Conservation (phyloP, 345 rosid species). For the Gossypium rotundifolium region DNA sequence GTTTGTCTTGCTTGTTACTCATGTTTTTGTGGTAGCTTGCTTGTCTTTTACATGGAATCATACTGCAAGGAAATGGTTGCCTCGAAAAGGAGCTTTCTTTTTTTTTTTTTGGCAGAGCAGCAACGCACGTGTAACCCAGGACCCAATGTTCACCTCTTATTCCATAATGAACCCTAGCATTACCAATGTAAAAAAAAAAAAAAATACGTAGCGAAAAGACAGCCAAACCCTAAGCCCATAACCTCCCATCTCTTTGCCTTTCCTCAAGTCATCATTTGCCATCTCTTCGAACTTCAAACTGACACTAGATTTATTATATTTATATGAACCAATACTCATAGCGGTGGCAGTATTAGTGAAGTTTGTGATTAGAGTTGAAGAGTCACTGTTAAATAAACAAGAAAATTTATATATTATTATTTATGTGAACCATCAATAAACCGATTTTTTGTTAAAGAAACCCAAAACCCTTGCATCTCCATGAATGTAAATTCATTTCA, state of each 20-base stretch:
- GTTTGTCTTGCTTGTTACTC: constrained; percentile 14
- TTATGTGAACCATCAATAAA: background rate
- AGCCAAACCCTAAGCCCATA: constrained; percentile 30
- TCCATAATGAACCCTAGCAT: constrained; percentile 28
- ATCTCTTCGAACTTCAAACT: constrained; percentile 15
- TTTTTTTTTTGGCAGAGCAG: constrained; percentile 19
- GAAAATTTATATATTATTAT: background rate
- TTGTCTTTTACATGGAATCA: constrained; percentile 19
- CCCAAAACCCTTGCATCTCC: background rate
- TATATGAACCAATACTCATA: background rate
- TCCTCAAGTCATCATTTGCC: constrained; percentile 34
- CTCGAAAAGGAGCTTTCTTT: constrained; percentile 57
- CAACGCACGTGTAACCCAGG: constrained; percentile 56
- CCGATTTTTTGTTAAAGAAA: background rate
- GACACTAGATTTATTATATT: background rate
- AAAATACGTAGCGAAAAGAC: constrained; percentile 16
- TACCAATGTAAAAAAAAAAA: constrained; percentile 9
- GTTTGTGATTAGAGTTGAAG: background rate
- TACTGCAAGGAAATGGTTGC: constrained; percentile 21
- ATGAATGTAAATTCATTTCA: background rate
- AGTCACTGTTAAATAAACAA: background rate
- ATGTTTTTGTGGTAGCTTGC: background rate
- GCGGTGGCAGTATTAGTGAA: background rate
- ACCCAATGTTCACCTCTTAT: constrained; percentile 44
- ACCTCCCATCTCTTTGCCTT: constrained; percentile 30